Evolutionary conservation across 2,329 filamentous ascomycete genomes (phyloP), one percentile per base, ranked within the genome.

Genomic region (Knoxdaviesia proteae): DNA sequence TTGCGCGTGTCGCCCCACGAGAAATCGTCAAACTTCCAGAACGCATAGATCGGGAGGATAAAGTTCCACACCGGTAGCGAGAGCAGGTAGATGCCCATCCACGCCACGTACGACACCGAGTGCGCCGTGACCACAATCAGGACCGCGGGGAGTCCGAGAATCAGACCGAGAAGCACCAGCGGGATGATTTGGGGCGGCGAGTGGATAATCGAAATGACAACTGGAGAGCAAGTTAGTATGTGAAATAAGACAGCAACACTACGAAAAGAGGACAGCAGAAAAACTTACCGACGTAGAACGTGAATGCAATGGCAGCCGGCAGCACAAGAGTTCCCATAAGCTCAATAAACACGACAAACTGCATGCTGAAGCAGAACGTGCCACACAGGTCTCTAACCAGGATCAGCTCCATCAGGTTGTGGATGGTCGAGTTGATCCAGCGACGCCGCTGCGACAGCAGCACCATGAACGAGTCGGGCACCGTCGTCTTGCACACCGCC

Each of bases 21-120:
- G 68, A 98, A 98, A 65, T 98, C 90, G 58, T 98, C 90, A 58
- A 98, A 98, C 64, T 98, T 96, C 90, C 90, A 98, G 68, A 88
- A 98, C 3, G 90, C 81, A 57, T 98, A 98, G 6, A 75, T 74
- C 0, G 90, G 90, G 6, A 98, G 75, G 35, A 98, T 69, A 58
- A 98, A 94, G 61, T 98, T 98, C 90, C 90, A 98, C 45, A 98
- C 72, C 0, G 92, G 92, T 1, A 98, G 74, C 1, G 90, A 94
- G 39, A 87, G 43, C 11, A 98, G 74, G 59, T 98, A 98, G 59
- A 96, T 90, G 38, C 90, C 57, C 90, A 98, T 96, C 90, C 90
- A 98, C 38, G 81, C 61, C 37, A 98, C 78, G 55, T 98, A 98
- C 1, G 83, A 80, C 71, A 80, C 79, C 36, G 84, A 84, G 60